Conservation (phyloP, 2,329 filamentous ascomycete genomes). For the Paracoccidioides brasiliensis region DNA sequence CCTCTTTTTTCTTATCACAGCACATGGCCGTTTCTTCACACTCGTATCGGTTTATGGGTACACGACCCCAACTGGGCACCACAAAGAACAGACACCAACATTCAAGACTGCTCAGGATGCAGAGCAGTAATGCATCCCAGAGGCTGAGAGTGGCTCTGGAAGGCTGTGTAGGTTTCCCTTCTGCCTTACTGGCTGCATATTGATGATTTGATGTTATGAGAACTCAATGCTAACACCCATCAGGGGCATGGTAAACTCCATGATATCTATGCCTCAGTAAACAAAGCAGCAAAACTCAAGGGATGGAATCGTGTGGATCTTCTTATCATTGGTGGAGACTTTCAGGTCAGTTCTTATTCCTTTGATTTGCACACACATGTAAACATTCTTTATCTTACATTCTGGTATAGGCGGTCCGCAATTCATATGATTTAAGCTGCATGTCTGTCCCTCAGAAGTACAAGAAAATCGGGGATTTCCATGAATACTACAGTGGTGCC, state of each 20-base stretch:
- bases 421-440: constrained; percentile 71
- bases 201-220: constrained; percentile 6
- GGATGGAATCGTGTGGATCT: constrained; percentile 75
- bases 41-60: not conserved
- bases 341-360: constrained; percentile 48
- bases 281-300: constrained; percentile 53
- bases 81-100: not conserved
- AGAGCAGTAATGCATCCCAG: constrained; percentile 1
- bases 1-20: not conserved
- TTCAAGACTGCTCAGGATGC: not conserved
- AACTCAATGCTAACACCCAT: not conserved
- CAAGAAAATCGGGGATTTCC: constrained; percentile 78
- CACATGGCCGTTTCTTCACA: not conserved
- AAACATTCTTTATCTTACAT: constrained; percentile 2
- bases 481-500: constrained; percentile 77
- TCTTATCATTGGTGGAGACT: constrained; percentile 91
- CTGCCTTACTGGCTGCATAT: not conserved
- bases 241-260: constrained; percentile 86
- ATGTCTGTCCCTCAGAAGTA: constrained; percentile 88
- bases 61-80: not conserved
- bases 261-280: constrained; percentile 74
- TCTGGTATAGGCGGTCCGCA: constrained; percentile 59
- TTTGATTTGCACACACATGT: not conserved
- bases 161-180: constrained; percentile 53
- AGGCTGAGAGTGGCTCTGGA: constrained; percentile 64